Evolutionary conservation across 108 stramenopile genomes (phyloP), one percentile per base, ranked within the genome.

Genomic region (Stephanodiscus minutulus): DNA sequence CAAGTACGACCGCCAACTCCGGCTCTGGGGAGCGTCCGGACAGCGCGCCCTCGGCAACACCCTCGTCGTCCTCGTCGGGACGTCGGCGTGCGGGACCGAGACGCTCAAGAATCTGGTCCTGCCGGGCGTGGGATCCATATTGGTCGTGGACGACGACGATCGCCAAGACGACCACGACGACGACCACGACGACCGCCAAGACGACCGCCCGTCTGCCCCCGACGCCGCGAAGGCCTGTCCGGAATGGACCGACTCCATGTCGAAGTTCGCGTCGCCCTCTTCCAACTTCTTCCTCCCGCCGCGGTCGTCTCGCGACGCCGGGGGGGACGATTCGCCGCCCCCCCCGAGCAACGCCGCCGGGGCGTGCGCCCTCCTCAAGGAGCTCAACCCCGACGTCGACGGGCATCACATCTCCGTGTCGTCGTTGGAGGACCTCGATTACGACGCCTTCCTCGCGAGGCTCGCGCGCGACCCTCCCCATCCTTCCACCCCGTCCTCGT

Each of bases 1-100:
- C 83, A 99, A 99, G 78, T 99, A 99, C 83, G 99, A 99, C 88
- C 90, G 99, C 10, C 99, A 99, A 82, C 91, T 98, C 39, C 94
- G 99, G 9, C 92, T 99, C 43, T 99, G 99, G 99, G 98, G 98
- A 24, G 83, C 96, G 41, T 68, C 91, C 13, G 99, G 99, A 9
- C 99, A 99, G 61, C 50, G 57, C 8, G 84, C 88, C 17, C 77
- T 95, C 17, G 76, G 79, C 1, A 83, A 86, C 43, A 89, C 91
- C 57, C 65, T 74, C 54, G 83, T 95, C 18, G 69, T 96, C 28
- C 76, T 93, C 48, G 49, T 92, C 11, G 83, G 86, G n/a, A 86
- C 96, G 5, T 87, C 97, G 3, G 86, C 95, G 12, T 91, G 92
- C 15, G 98, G 97, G 13, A 97, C 98, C 7, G 98, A 99, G 83